Base-by-base conservation (phyloP, 1,284 basidiomycete species). In the Coniferiporia weirii region DNA sequence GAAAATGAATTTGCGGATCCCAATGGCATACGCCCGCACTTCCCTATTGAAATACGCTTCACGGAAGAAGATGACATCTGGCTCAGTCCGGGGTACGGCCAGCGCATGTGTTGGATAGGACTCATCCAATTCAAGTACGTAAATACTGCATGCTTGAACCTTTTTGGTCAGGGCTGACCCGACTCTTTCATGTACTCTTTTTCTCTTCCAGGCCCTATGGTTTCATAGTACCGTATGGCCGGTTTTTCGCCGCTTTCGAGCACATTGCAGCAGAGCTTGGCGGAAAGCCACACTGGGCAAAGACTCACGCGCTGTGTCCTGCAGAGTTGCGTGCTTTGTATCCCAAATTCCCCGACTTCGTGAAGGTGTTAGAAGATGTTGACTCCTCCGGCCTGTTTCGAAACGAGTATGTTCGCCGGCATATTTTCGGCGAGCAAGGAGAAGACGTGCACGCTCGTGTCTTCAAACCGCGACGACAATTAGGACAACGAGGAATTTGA, bases 271-370 rank as follows among this genome's bases (percentile, higher is more conserved):
- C 79, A 36, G 78, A 79, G 43, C 83, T 95, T 72, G 80, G 81
- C 51, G 95, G 95, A 7, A 82, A 93, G 57, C 95, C 96, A 3
- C 96, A 99, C 76, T 99, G 96, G 96, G 97, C 95, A 0, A 99
- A 99, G 74, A 83, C 93, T 20, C 96, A 99, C 71, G 75, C 76
- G 20, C 80, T 95, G 55, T 79, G 80, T 48, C 91, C 91, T 0
- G 79, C 80, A 47, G 76, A 79, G 49, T 79, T 98, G 57, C 79
- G 82, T 58, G 69, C 70, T 61, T 75, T 91, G 27, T 99, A 98
- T 72, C 91, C 95, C 34, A 82, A 81, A 60, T 95, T 96, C 72
- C 81, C 85, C 65, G 87, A 93, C 64, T 98, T 95, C 73, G 74
- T 86, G 27, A 69, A 72, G 15, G 83, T 95, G 34, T 72, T 96